These are phyloP conservation scores for Malus fusca DNA, from an alignment of 306 rosid species.

Conservation along the genomic window DNA sequence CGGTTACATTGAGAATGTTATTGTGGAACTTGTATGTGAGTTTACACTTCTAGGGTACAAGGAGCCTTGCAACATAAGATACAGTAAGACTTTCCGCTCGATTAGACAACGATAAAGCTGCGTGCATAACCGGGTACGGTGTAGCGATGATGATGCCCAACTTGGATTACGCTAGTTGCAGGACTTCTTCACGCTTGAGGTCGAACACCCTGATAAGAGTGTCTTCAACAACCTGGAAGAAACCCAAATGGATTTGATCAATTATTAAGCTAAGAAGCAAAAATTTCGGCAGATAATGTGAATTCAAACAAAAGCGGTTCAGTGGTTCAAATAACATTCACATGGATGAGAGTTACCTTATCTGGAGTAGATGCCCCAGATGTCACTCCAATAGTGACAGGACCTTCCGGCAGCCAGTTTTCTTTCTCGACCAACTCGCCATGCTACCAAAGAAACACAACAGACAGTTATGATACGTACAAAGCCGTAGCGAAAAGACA, in stretches of 20 bases:
- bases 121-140: slow-evolving; percentile 9
- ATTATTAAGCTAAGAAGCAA: neutral
- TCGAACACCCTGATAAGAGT: slow-evolving; percentile 72
- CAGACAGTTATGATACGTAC: neutral
- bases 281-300: neutral
- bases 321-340: neutral
- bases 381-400: slow-evolving; percentile 77
- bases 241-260: neutral
- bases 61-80: slow-evolving; percentile 5
- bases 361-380: slow-evolving; percentile 99
- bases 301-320: neutral
- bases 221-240: slow-evolving; percentile 76
- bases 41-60: slow-evolving; percentile 4
- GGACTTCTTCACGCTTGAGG: slow-evolving; percentile 67
- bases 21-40: neutral
- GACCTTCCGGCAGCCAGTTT: slow-evolving; percentile 80
- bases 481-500: neutral
- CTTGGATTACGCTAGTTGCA: slow-evolving; percentile 45
- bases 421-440: slow-evolving; percentile 96
- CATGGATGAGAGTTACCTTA: slow-evolving; percentile 51
- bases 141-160: neutral
- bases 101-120: slow-evolving; percentile 8
- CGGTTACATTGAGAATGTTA: neutral
- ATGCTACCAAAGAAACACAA: slow-evolving; percentile 37
- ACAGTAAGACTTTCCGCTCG: neutral